These are phyloP conservation scores for Pseudoneurospora amorphoporcata DNA, from an alignment of 495 filamentous ascomycete species.

Conservation along the genomic window DNA sequence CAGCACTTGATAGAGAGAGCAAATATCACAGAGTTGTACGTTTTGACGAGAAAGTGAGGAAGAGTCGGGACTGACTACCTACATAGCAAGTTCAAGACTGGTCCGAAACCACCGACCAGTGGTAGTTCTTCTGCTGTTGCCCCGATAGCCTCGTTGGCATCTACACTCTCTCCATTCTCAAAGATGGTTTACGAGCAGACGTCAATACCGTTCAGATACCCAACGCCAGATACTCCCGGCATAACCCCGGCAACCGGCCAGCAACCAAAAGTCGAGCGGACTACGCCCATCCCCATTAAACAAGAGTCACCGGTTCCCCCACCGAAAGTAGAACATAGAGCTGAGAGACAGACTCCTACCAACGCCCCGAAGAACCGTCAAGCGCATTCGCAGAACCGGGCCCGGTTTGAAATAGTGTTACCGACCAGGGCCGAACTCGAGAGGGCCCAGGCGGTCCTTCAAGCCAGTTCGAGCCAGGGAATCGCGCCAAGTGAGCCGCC, in stretches of 20 bases:
- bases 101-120: slow-evolving; percentile 15
- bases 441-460: background rate
- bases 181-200: slow-evolving; percentile 35
- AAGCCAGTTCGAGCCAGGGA: background rate
- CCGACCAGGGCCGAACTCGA: slow-evolving; percentile 25
- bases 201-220: slow-evolving; percentile 27
- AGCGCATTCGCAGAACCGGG: slow-evolving; percentile 17
- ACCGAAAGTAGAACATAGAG: slow-evolving; percentile 10
- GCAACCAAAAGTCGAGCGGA: background rate
- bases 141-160: slow-evolving; percentile 10
- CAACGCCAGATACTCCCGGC: slow-evolving; percentile 19
- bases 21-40: slow-evolving; percentile 65
- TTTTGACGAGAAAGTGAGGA: slow-evolving; percentile 1
- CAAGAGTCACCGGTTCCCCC: slow-evolving; percentile 5
- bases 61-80: slow-evolving; percentile 4
- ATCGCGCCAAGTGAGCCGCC: background rate
- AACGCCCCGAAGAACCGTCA: slow-evolving; percentile 10
- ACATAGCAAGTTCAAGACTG: slow-evolving; percentile 58
- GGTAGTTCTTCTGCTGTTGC: slow-evolving; percentile 8
- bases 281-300: slow-evolving; percentile 8
- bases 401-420: slow-evolving; percentile 22
- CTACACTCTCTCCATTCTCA: slow-evolving; percentile 32
- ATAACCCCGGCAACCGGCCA: slow-evolving; percentile 8
- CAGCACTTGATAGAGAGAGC: slow-evolving; percentile 58
- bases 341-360: slow-evolving; percentile 1